Evolutionary conservation across 2,329 filamentous ascomycete species (phyloP).

Genomic region (Ophiobolus disseminans): DNA sequence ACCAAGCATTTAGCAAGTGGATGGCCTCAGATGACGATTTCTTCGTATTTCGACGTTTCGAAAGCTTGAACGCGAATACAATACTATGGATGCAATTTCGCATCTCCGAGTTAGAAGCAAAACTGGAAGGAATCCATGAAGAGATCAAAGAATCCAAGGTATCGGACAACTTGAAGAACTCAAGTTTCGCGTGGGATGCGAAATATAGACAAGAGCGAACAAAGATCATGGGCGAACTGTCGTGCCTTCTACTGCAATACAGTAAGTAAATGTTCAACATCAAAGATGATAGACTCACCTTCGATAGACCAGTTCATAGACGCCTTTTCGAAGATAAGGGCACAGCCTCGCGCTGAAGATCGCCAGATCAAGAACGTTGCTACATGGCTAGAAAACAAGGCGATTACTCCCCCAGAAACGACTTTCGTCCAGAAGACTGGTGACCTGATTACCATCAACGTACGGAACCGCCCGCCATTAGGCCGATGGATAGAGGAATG

Average conservation of each 20-base stretch:
- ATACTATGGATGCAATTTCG: constrained; percentile 34
- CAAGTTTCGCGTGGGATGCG: constrained; percentile 25
- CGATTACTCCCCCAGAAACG: constrained; percentile 15
- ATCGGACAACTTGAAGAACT: constrained; percentile 9
- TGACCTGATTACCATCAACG: constrained; percentile 30
- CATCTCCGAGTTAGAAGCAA: constrained; percentile 21
- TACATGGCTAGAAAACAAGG: constrained; percentile 16
- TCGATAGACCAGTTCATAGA: constrained; percentile 25
- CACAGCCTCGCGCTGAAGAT: constrained; percentile 15
- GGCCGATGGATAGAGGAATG: constrained; percentile 18
- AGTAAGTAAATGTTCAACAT: constrained; percentile 11
- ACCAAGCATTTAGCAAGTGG: constrained; percentile 33
- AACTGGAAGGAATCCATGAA: constrained; percentile 16
- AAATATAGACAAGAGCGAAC: constrained; percentile 10
- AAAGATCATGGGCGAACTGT: constrained; percentile 22
- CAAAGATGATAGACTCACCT: neutral
- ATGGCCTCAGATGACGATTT: constrained; percentile 42
- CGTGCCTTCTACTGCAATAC: constrained; percentile 19
- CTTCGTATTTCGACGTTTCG: constrained; percentile 38
- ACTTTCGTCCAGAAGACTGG: constrained; percentile 14
- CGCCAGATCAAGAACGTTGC: constrained; percentile 19
- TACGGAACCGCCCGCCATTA: constrained; percentile 11
- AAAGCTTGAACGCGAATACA: constrained; percentile 29
- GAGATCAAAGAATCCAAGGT: neutral
- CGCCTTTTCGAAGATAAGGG: constrained; percentile 23